Conservation (phyloP, 2,329 filamentous ascomycete genomes). For the Trichoderma cornu-damae region DNA sequence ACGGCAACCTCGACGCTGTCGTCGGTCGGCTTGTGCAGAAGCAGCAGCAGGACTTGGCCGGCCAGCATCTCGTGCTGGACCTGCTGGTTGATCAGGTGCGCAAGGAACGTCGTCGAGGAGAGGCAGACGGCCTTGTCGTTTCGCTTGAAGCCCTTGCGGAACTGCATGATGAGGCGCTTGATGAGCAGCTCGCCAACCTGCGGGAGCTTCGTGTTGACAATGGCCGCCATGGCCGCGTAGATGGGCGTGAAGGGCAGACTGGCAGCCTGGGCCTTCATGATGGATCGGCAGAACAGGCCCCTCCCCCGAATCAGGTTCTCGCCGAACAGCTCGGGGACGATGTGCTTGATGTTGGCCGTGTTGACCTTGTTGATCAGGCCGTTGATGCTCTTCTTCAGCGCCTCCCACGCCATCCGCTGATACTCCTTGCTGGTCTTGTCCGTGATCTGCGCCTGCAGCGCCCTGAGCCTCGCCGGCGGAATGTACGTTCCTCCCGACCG, state of each 20-base stretch:
- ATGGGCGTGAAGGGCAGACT: conserved; percentile 95
- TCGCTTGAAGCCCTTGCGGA: conserved; percentile 89
- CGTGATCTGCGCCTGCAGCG: conserved; percentile 92
- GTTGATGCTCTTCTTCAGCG: conserved; percentile 97
- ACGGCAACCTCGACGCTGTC: conserved; percentile 98
- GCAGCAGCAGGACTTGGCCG: conserved; percentile 84
- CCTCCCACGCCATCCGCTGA: conserved; percentile 98
- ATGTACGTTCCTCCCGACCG: conserved; percentile 96
- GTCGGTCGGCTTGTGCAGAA: conserved; percentile 92
- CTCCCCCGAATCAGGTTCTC: conserved; percentile 91
- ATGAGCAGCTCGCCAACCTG: conserved; percentile 89
- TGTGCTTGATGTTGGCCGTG: conserved; percentile 94
- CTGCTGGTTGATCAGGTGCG: conserved; percentile 93
- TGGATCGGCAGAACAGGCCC: conserved; percentile 88
- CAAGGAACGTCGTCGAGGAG: conserved; percentile 88
- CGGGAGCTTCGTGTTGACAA: conserved; percentile 95
- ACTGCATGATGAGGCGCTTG: conserved; percentile 80
- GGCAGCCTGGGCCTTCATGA: conserved; percentile 97
- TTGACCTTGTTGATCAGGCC: conserved; percentile 99
- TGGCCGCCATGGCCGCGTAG: conserved; percentile 90
- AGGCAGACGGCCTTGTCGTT: conserved; percentile 97
- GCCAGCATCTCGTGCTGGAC: conserved; percentile 91
- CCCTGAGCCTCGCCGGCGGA: conserved; percentile 81
- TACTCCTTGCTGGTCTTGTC: conserved; percentile 96
- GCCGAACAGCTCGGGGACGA: conserved; percentile 90